phyloP scores from a whole-genome alignment of 2,329 filamentous ascomycete genomes.

The Fusarium succisae region DNA sequence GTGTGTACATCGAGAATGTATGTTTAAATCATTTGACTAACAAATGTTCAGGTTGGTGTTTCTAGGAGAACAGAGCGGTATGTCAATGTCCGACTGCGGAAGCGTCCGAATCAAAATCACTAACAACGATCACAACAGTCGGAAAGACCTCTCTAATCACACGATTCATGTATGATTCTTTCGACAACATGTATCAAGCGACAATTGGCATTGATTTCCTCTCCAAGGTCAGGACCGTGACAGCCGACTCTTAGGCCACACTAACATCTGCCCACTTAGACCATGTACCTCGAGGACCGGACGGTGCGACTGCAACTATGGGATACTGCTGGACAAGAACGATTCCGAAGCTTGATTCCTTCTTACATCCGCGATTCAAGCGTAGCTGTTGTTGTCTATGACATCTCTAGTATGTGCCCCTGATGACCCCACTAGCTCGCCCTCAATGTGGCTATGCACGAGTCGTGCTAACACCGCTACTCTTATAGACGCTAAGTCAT shows the following conservation, averaged over 20 bases:
- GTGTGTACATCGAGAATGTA: constrained; percentile 58
- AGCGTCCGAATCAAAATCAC: constrained; percentile 29
- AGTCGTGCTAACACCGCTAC: constrained; percentile 32
- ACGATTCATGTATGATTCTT: constrained; percentile 99
- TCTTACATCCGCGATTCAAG: constrained; percentile 98
- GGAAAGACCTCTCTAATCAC: constrained; percentile 99
- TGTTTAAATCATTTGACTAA: constrained; percentile 36
- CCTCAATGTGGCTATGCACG: constrained; percentile 15
- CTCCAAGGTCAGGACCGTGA: constrained; percentile 76
- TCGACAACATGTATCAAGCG: constrained; percentile 99
- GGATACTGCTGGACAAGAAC: constrained; percentile 98
- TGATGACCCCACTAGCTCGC: constrained; percentile 34
- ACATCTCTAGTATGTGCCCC: constrained; percentile 79
- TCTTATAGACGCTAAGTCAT: constrained; percentile 82
- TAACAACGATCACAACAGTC: constrained; percentile 64
- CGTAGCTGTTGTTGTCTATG: constrained; percentile 98
- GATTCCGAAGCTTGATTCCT: constrained; percentile 95
- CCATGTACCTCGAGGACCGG: constrained; percentile 99
- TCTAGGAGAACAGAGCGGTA: constrained; percentile 98
- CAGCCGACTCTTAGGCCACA: constrained; percentile 16
- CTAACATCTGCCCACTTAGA: constrained; percentile 56
- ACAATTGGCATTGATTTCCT: constrained; percentile 99
- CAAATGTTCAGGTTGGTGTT: constrained; percentile 80
- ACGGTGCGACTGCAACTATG: constrained; percentile 97
- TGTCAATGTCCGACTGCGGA: constrained; percentile 46